Conservation (phyloP, 306 rosid species). For the Psophocarpus tetragonolobus region DNA sequence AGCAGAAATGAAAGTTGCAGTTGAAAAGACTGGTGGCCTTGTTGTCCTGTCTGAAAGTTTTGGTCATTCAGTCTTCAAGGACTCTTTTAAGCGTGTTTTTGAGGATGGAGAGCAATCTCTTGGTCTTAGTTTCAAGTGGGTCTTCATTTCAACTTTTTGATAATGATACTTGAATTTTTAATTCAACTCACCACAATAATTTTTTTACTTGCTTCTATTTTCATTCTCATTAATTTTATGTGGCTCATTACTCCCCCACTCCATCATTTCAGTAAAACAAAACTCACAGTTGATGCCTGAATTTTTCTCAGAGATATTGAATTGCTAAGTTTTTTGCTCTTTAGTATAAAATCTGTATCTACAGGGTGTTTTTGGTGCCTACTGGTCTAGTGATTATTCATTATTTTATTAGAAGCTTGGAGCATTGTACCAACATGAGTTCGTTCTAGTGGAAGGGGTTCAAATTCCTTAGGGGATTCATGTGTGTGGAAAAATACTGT, state of each 20-base stretch:
- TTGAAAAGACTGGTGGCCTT: conserved; percentile 90
- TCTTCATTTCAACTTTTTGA: conserved; percentile 19
- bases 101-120: conserved; percentile 91
- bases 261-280: neutral
- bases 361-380: neutral
- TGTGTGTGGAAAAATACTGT: neutral
- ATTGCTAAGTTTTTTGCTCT: neutral
- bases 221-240: neutral
- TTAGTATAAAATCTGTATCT: neutral
- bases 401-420: conserved; percentile 8
- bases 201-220: neutral
- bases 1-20: conserved; percentile 90
- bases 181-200: conserved; percentile 15
- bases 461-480: neutral
- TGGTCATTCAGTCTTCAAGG: conserved; percentile 91
- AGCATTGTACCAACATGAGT: neutral
- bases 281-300: neutral
- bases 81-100: conserved; percentile 86
- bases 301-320: conserved; percentile 2
- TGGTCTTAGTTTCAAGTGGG: conserved; percentile 92
- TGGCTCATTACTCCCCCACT: neutral
- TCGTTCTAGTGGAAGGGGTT: neutral
- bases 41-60: conserved; percentile 88
- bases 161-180: neutral
- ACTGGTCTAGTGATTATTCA: neutral